phyloP scores from a whole-genome alignment of 495 filamentous ascomycete genomes.

The Penicillium psychrofluorescens region DNA sequence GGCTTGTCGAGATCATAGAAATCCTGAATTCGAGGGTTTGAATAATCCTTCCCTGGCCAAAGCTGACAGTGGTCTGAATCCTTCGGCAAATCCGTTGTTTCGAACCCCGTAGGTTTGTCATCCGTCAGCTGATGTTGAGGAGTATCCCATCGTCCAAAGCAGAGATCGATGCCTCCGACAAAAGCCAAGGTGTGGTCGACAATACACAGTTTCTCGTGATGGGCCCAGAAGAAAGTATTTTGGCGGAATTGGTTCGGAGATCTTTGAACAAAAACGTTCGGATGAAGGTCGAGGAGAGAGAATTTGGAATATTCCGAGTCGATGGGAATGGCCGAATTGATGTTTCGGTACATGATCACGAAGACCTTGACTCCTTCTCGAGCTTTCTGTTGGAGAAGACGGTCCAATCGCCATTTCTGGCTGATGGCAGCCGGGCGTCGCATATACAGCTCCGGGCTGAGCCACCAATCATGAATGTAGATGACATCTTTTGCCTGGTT shows the following conservation, averaged over 20 bases:
- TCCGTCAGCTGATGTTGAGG: conserved; percentile 85
- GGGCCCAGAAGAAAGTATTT: conserved; percentile 99
- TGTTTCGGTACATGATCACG: conserved; percentile 96
- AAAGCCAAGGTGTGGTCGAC: conserved; percentile 97
- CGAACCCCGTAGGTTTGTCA: conserved; percentile 93
- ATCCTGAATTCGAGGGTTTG: conserved; percentile 89
- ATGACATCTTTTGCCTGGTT: conserved; percentile 98
- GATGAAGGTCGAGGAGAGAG: conserved; percentile 89
- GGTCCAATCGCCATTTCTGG: conserved; percentile 96
- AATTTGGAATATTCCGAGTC: conserved; percentile 99
- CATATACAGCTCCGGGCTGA: conserved; percentile 96
- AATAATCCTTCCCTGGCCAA: conserved; percentile 98
- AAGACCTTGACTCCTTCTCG: conserved; percentile 96
- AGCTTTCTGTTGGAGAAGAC: conserved; percentile 89
- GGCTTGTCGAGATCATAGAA: conserved; percentile 92
- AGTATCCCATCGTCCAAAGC: conserved; percentile 96
- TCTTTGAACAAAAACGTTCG: conserved; percentile 91
- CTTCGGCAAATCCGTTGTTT: conserved; percentile 64
- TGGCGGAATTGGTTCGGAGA: conserved; percentile 97
- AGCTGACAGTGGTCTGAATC: conserved; percentile 93
- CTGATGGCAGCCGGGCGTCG: conserved; percentile 91
- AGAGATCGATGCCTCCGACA: conserved; percentile 92
- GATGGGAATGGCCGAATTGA: conserved; percentile 95
- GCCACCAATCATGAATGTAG: conserved; percentile 99
- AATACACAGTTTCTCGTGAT: conserved; percentile 95